Evolutionary conservation across 345 rosid genomes (phyloP).

Genomic region (Firmiana major): DNA sequence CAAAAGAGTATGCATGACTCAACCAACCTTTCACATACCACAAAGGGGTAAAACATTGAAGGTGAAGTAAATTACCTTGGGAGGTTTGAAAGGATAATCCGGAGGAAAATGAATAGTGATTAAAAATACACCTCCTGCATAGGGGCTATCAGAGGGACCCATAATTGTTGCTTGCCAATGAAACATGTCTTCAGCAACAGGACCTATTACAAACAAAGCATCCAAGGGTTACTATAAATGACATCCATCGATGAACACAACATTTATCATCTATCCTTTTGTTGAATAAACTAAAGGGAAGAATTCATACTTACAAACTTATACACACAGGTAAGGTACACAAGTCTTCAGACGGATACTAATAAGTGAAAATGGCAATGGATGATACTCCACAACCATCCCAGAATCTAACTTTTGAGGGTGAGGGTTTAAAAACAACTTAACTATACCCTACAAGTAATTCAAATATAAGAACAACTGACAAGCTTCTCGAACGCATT

Average conservation of each 20-base stretch:
- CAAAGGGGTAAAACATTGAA: neutral
- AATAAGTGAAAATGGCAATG: neutral
- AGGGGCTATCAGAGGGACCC: conserved; percentile 45
- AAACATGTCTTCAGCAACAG: conserved; percentile 37
- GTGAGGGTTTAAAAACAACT: neutral
- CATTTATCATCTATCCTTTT: neutral
- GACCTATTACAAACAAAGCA: conserved; percentile 15
- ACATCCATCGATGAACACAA: neutral
- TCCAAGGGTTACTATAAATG: neutral
- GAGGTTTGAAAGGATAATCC: conserved; percentile 43
- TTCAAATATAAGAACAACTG: neutral
- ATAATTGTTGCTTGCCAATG: conserved; percentile 39
- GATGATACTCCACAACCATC: neutral
- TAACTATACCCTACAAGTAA: neutral
- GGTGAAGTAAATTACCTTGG: conserved; percentile 23
- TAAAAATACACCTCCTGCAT: conserved; percentile 36
- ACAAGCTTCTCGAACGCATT: neutral
- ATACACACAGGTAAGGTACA: neutral
- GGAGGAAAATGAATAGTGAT: conserved; percentile 37
- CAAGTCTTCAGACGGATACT: neutral
- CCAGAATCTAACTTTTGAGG: neutral
- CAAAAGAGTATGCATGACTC: neutral
- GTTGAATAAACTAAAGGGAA: neutral
- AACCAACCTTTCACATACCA: neutral
- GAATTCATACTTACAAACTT: neutral